These are phyloP conservation scores for Mycena citricolor DNA, from an alignment of 1,284 basidiomycete species.

Conservation along the genomic window DNA sequence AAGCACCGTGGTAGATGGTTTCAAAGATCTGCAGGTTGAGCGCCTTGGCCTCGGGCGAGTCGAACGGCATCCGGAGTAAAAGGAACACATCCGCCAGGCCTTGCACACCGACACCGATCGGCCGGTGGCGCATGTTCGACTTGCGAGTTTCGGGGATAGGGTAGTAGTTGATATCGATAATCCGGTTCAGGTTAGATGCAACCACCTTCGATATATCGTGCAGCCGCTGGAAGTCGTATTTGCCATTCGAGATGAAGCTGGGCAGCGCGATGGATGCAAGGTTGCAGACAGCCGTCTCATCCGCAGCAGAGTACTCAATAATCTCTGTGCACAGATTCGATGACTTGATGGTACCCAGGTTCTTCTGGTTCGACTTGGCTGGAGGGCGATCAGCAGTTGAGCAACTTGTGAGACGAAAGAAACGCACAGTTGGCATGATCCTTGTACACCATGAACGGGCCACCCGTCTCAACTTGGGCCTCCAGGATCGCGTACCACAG, in stretches of 20 bases:
- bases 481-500: conserved; percentile 98
- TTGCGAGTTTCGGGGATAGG: conserved; percentile 88
- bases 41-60: conserved; percentile 83
- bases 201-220: conserved; percentile 95
- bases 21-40: conserved; percentile 98
- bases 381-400: conserved; percentile 15
- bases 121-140: conserved; percentile 97
- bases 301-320: conserved; percentile 96
- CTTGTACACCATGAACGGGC: conserved; percentile 99
- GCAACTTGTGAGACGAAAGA: background rate
- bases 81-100: conserved; percentile 99
- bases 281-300: conserved; percentile 99
- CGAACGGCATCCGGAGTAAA: conserved; percentile 95
- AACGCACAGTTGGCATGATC: conserved; percentile 78
- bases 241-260: conserved; percentile 72
- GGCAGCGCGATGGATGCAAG: conserved; percentile 97
- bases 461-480: conserved; percentile 97
- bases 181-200: conserved; percentile 89
- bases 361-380: conserved; percentile 98
- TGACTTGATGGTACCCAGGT: conserved; percentile 98
- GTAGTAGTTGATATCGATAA: conserved; percentile 95
- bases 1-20: conserved; percentile 96
- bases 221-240: conserved; percentile 92
- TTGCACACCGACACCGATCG: conserved; percentile 97
- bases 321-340: conserved; percentile 99